These are phyloP conservation scores for Russula griseocarnosa DNA, from an alignment of 768 basidiomycete genomes.

Conservation along the genomic window DNA sequence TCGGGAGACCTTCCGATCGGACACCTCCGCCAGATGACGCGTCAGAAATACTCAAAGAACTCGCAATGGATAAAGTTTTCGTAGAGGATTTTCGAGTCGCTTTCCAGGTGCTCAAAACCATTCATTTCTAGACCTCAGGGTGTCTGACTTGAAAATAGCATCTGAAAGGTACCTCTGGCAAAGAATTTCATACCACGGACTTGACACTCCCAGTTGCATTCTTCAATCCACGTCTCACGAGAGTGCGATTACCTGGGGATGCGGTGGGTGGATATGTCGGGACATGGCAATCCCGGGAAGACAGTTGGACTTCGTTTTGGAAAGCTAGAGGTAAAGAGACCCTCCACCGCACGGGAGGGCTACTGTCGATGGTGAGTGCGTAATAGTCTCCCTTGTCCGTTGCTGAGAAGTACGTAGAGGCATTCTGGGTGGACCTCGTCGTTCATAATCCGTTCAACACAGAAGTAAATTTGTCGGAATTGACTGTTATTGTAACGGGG, in stretches of 20 bases:
- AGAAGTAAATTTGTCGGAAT: slow-evolving; percentile 61
- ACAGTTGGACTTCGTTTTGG: slow-evolving; percentile 63
- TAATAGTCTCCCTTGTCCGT: background rate
- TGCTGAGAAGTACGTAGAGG: slow-evolving; percentile 44
- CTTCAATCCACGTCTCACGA: slow-evolving; percentile 54
- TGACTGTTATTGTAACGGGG: slow-evolving; percentile 54
- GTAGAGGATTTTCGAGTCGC: slow-evolving; percentile 89
- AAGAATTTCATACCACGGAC: slow-evolving; percentile 41
- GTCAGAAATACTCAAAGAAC: slow-evolving; percentile 19
- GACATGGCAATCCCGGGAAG: slow-evolving; percentile 64
- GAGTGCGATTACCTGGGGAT: slow-evolving; percentile 54
- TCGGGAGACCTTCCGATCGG: slow-evolving; percentile 45
- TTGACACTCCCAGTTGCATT: slow-evolving; percentile 65
- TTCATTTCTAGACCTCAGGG: background rate
- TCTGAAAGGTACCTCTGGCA: slow-evolving; percentile 56
- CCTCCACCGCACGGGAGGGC: slow-evolving; percentile 54
- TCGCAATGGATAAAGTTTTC: slow-evolving; percentile 56
- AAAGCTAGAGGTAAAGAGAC: slow-evolving; percentile 49
- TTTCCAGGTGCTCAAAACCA: slow-evolving; percentile 54
- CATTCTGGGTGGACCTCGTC: slow-evolving; percentile 71
- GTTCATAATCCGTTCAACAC: slow-evolving; percentile 70
- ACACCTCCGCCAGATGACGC: slow-evolving; percentile 24
- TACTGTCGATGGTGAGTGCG: slow-evolving; percentile 53
- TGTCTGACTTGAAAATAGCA: slow-evolving; percentile 52
- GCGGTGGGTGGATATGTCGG: slow-evolving; percentile 41